phyloP scores from a whole-genome alignment of 2,329 filamentous ascomycete species.

The Claviceps capensis region DNA sequence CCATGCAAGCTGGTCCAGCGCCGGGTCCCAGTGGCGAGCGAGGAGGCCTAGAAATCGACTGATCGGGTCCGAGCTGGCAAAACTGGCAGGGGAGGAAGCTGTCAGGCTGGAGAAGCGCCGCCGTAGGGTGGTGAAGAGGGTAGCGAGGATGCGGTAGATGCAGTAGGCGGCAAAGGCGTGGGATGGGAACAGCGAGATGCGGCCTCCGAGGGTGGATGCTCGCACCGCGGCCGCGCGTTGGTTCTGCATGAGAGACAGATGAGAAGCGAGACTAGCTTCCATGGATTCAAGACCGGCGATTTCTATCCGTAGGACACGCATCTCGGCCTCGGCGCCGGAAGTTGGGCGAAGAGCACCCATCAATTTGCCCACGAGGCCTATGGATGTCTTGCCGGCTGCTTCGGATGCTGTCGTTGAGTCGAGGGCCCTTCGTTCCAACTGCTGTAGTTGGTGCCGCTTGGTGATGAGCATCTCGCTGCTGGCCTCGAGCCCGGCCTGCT shows the following conservation, averaged over 20 bases:
- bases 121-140: constrained; percentile 51
- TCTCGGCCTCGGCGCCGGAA: constrained; percentile 43
- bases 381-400: constrained; percentile 20
- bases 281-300: constrained; percentile 70
- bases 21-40: constrained; percentile 71
- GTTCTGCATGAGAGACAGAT: constrained; percentile 47
- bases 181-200: constrained; percentile 45
- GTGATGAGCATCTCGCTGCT: constrained; percentile 65
- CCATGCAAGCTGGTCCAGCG: constrained; percentile 71
- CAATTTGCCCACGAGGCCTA: constrained; percentile 58
- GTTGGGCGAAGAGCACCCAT: constrained; percentile 57
- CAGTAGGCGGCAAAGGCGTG: constrained; percentile 71
- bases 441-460: constrained; percentile 59
- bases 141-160: constrained; percentile 67
- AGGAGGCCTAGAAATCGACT: constrained; percentile 70
- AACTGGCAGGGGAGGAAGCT: constrained; percentile 28
- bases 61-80: constrained; percentile 66
- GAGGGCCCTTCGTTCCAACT: constrained; percentile 47
- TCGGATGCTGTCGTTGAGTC: constrained; percentile 22
- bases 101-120: constrained; percentile 24
- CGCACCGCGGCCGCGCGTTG: constrained; percentile 51
- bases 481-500: constrained; percentile 65
- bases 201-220: constrained; percentile 53
- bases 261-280: constrained; percentile 55
- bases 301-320: constrained; percentile 54